These are phyloP conservation scores for Phaeosphaeriaceae sp. DNA, from an alignment of 2,329 filamentous ascomycete genomes.

Conservation along the genomic window DNA sequence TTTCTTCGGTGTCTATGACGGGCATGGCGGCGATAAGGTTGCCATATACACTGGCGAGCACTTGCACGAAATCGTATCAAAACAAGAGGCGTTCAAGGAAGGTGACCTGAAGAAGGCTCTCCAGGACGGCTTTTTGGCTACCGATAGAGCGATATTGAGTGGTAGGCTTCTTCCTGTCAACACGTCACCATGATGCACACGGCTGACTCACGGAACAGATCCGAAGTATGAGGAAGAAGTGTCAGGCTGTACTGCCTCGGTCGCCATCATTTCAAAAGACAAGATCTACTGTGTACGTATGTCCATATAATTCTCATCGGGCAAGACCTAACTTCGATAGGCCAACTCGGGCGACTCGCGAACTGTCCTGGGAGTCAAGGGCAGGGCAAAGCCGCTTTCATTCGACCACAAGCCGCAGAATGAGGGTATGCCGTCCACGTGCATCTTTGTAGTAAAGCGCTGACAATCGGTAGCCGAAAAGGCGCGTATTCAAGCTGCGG, in stretches of 20 bases:
- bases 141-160: conserved; percentile 92
- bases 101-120: conserved; percentile 93
- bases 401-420: conserved; percentile 99
- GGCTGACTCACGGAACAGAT: conserved; percentile 64
- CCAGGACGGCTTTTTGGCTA: conserved; percentile 96
- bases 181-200: background rate
- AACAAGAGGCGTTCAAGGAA: conserved; percentile 90
- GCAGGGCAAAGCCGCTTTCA: conserved; percentile 95
- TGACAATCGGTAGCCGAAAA: conserved; percentile 75
- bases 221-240: conserved; percentile 97
- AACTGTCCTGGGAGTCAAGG: conserved; percentile 94
- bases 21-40: conserved; percentile 96
- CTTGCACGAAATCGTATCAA: conserved; percentile 91
- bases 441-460: conserved; percentile 1
- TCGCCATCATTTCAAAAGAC: conserved; percentile 84
- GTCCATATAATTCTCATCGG: background rate
- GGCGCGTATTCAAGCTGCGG: conserved; percentile 91
- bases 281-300: conserved; percentile 92
- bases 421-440: conserved; percentile 64
- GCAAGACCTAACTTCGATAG: conserved; percentile 56
- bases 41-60: conserved; percentile 91
- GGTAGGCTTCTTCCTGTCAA: conserved; percentile 63
- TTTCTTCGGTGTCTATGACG: conserved; percentile 98
- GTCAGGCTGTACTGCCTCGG: conserved; percentile 95
- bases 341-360: conserved; percentile 97